Evolutionary conservation across 371 early-diverging fungal genomes (phyloP).

Genomic region (Dinochytrium kinnereticum): DNA sequence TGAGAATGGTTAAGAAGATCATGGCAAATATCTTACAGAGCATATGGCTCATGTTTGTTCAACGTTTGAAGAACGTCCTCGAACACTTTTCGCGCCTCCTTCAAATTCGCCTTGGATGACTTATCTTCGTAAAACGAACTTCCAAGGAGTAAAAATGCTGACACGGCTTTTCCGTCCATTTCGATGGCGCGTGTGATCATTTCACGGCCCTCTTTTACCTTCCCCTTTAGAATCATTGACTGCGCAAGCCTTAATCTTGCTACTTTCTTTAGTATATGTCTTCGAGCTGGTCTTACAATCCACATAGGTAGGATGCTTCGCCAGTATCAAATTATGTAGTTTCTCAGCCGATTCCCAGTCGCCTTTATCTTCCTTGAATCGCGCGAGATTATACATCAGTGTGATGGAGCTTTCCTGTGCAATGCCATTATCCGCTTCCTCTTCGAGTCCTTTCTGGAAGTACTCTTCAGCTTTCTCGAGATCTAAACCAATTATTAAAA

Average conservation of each 20-base stretch:
- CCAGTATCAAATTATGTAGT: conserved; percentile 67
- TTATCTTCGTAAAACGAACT: conserved; percentile 63
- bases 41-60: conserved; percentile 79
- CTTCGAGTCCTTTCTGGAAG: conserved; percentile 23
- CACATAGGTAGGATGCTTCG: conserved; percentile 72
- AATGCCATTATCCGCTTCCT: not conserved
- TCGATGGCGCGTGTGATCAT: conserved; percentile 69
- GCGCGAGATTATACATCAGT: conserved; percentile 81
- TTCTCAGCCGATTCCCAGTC: conserved; percentile 66
- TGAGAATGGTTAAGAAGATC: not conserved
- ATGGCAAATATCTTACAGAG: conserved; percentile 51
- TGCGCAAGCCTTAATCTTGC: conserved; percentile 72
- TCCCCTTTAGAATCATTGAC: conserved; percentile 61
- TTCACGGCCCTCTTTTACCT: conserved; percentile 65
- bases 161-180: conserved; percentile 63
- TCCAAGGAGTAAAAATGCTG: conserved; percentile 78
- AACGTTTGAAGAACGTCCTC: conserved; percentile 79
- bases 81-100: conserved; percentile 69
- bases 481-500: conserved; percentile 18
- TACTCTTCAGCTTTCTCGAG: conserved; percentile 21
- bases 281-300: conserved; percentile 39
- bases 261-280: conserved; percentile 15
- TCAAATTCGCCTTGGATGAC: conserved; percentile 48
- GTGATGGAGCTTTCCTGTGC: conserved; percentile 47
- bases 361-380: conserved; percentile 73